Evolutionary conservation across 2,329 filamentous ascomycete species (phyloP), one percentile per base, ranked within the genome.

Genomic region (Gnomoniopsis smithogilvyi): DNA sequence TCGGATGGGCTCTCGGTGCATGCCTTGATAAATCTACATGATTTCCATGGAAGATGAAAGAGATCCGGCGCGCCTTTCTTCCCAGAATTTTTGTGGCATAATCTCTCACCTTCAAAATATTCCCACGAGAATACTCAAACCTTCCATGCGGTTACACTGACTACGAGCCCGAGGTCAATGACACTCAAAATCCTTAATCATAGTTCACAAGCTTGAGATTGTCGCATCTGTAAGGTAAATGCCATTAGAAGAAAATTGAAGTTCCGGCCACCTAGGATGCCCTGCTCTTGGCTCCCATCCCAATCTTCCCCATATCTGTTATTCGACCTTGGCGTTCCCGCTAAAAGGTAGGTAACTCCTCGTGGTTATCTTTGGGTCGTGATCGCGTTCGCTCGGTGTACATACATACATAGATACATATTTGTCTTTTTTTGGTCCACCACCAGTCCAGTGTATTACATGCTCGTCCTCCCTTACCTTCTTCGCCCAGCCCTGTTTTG

Each of bases 301-400:
- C 49, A 30, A 38, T 45, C 56, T 24, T 15, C 34, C 33, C 34
- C 33, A 36, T 41, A 38, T 47, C 22, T 46, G 26, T 21, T 58
- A 38, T 54, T 43, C 33, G 41, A 46, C 19, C 43, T 47, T n/a
- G 51, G 34, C 48, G 41, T 36, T 10, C 50, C 45, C 49, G 33
- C 46, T 19, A 2, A 19, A n/a, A 21, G 21, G 17, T 3, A 26
- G 45, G 19, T 47, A 47, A 56, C 43, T 49, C 24, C 56, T 62
- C 60, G 53, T 62, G 24, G 22, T 59, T 38, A 47, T 60, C 57
- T 60, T 56, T 10, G 54, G 57, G 50, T 62, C 60, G 57, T 62
- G 60, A 53, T 62, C 60, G 57, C 60, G 57, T 62, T 55, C 50
- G 43, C 48, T 59, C 50, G 34, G 24, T 51, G 46, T 56, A 51